A percentile compares a stretch with the other conserved stretches of the same genome.
phyloP scores from a whole-genome alignment of 352 stramenopile species.

The Globisporangium spiculum region DNA sequence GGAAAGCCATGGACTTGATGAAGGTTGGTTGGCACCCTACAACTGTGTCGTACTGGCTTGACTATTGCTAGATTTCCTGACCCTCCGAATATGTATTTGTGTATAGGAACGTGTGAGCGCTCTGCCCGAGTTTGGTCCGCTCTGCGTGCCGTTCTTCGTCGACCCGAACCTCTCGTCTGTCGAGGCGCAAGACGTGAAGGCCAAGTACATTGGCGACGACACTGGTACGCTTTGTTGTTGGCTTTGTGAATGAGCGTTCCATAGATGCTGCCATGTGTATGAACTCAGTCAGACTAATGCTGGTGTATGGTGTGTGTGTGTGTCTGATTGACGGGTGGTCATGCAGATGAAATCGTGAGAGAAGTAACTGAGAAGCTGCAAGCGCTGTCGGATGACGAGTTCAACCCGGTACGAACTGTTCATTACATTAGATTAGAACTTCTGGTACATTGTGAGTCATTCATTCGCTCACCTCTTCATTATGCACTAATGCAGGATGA shows the following conservation, averaged over 20 bases:
- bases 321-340: background rate
- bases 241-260: constrained; percentile 20
- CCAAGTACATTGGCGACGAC: constrained; percentile 67
- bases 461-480: background rate
- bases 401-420: constrained; percentile 44
- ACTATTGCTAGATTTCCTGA: background rate
- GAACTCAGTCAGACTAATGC: background rate
- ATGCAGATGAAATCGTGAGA: constrained; percentile 44
- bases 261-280: background rate
- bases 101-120: constrained; percentile 71
- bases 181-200: constrained; percentile 60
- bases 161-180: constrained; percentile 49
- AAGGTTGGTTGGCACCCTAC: constrained; percentile 37
- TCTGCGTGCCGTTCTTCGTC: constrained; percentile 74
- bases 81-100: background rate
- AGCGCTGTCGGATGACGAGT: constrained; percentile 57
- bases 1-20: constrained; percentile 77
- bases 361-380: constrained; percentile 45
- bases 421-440: background rate
- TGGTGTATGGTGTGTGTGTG: background rate
- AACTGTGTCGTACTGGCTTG: background rate
- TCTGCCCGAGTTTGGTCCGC: constrained; percentile 73
- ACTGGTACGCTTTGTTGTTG: constrained; percentile 20
- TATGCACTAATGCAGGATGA: constrained; percentile 37
- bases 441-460: background rate